Evolutionary conservation across 805 yeast species (phyloP).

Genomic region (Lachancea thermotolerans): DNA sequence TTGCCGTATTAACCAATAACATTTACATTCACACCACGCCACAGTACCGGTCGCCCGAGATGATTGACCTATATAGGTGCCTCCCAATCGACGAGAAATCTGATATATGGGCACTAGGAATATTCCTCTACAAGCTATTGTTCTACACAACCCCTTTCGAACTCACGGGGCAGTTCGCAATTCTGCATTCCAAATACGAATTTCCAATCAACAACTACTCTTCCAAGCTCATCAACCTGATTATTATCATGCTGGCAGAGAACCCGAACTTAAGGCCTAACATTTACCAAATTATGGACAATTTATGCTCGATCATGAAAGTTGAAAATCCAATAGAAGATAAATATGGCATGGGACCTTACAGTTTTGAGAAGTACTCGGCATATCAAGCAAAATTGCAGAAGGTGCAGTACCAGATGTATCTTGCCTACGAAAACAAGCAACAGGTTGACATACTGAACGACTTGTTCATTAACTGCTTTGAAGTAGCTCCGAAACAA

Average conservation of each 20-base stretch:
- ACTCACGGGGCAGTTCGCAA: slow-evolving; percentile 72
- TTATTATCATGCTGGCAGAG: slow-evolving; percentile 73
- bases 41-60: slow-evolving; percentile 79
- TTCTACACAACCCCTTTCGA: slow-evolving; percentile 95
- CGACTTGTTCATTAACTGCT: slow-evolving; percentile 22
- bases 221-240: slow-evolving; percentile 63
- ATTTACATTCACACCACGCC: slow-evolving; percentile 82
- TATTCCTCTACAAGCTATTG: slow-evolving; percentile 80
- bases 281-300: slow-evolving; percentile 67
- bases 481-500: slow-evolving; percentile 28
- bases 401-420: slow-evolving; percentile 24
- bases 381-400: slow-evolving; percentile 38
- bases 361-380: slow-evolving; percentile 49
- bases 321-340: slow-evolving; percentile 45
- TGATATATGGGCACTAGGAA: slow-evolving; percentile 82
- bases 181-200: slow-evolving; percentile 73
- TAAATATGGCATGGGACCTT: slow-evolving; percentile 42
- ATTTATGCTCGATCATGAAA: slow-evolving; percentile 54
- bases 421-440: slow-evolving; percentile 17
- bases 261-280: slow-evolving; percentile 81
- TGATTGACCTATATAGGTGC: slow-evolving; percentile 65
- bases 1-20: slow-evolving; percentile 73
- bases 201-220: slow-evolving; percentile 75
- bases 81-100: slow-evolving; percentile 74
- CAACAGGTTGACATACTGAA: slow-evolving; percentile 16